Percentiles rank a stretch among this genome's conserved stretches.
These are phyloP conservation scores for Coprinopsis sp. DNA, from an alignment of 768 basidiomycete genomes.

Conservation along the genomic window DNA sequence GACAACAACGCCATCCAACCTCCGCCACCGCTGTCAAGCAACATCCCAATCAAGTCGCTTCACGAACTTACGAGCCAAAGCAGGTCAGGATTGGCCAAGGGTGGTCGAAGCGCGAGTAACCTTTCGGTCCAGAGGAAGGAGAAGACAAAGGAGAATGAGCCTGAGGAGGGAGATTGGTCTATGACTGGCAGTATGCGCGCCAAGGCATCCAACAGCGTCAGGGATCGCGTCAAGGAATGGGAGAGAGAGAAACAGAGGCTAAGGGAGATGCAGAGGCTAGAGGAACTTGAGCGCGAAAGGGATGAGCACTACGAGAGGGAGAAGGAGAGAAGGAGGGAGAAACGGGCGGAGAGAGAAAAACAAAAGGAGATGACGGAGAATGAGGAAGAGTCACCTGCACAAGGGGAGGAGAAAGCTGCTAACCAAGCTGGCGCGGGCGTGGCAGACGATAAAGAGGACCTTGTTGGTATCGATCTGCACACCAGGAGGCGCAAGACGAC, in stretches of 20 bases:
- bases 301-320: conserved; percentile 38
- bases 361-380: conserved; percentile 19
- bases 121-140: not conserved
- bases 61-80: conserved; percentile 11
- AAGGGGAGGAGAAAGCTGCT: conserved; percentile 4
- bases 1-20: not conserved
- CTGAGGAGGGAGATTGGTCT: not conserved
- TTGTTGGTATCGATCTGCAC: conserved; percentile 1
- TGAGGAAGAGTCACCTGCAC: conserved; percentile 5
- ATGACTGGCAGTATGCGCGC: not conserved
- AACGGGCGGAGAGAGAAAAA: conserved; percentile 22
- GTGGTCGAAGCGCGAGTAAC: conserved; percentile 8
- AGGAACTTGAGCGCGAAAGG: conserved; percentile 39
- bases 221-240: conserved; percentile 70
- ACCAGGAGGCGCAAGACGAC: conserved; percentile 14
- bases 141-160: not conserved
- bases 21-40: conserved; percentile 9
- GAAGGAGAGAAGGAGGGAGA: conserved; percentile 28
- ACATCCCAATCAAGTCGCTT: conserved; percentile 7
- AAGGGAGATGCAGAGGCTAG: conserved; percentile 36
- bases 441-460: conserved; percentile 3
- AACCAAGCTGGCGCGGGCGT: conserved; percentile 3
- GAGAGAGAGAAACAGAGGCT: conserved; percentile 66
- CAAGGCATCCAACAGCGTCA: conserved; percentile 44
- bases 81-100: conserved; percentile 8